Evolutionary conservation across 1,284 basidiomycete species (phyloP).

Genomic region (Austroboletus novae-zelandiae): DNA sequence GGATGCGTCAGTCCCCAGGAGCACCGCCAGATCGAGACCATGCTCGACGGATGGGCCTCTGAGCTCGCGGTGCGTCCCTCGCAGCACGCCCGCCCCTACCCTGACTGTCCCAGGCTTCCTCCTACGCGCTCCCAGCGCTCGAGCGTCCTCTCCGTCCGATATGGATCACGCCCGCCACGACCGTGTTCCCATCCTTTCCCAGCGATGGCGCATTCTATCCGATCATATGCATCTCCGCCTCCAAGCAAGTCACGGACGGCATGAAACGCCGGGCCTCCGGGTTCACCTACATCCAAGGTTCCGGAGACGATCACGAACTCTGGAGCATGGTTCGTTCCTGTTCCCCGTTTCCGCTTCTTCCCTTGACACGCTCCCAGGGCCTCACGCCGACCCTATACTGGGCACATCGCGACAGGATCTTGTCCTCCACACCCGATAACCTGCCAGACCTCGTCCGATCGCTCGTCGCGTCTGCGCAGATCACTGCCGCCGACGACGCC

Average conservation of each 20-base stretch:
- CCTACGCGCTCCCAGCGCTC: slow-evolving; percentile 49
- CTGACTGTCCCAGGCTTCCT: slow-evolving; percentile 42
- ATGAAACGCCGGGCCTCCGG: slow-evolving; percentile 57
- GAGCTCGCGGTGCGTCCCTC: slow-evolving; percentile 49
- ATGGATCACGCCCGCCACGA: slow-evolving; percentile 63
- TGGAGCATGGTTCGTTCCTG: slow-evolving; percentile 69
- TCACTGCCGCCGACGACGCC: background rate
- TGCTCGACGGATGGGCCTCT: slow-evolving; percentile 65
- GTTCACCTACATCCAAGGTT: slow-evolving; percentile 84
- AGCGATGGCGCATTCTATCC: slow-evolving; percentile 47
- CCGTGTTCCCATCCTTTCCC: slow-evolving; percentile 41
- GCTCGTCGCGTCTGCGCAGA: slow-evolving; percentile 36
- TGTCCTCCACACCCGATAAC: slow-evolving; percentile 43
- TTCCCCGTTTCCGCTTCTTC: background rate
- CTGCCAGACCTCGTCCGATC: slow-evolving; percentile 48
- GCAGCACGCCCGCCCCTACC: too few relatives aligned
- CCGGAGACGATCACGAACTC: slow-evolving; percentile 86
- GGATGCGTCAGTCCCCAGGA: slow-evolving; percentile 67
- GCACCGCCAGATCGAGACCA: slow-evolving; percentile 65
- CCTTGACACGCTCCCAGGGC: slow-evolving; percentile 41
- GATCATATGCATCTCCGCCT: slow-evolving; percentile 77
- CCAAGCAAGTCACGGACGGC: slow-evolving; percentile 58
- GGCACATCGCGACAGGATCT: slow-evolving; percentile 51
- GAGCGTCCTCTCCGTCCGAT: slow-evolving; percentile 57
- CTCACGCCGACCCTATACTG: slow-evolving; percentile 76